Evolutionary conservation across 768 basidiomycete species (phyloP).

Genomic region (Chalciporus sphaerocephalus): DNA sequence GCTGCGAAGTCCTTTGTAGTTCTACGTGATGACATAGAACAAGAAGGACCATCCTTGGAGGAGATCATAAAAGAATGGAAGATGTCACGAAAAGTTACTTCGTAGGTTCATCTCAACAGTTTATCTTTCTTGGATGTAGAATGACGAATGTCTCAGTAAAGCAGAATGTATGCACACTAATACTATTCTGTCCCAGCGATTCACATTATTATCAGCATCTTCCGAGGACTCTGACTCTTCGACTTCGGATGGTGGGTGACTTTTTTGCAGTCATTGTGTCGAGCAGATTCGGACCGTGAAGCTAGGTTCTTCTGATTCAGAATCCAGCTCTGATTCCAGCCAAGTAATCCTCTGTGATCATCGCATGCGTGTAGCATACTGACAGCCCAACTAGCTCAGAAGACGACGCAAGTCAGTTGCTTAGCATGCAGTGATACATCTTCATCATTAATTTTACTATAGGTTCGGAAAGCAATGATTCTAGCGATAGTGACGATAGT

Average conservation of each 20-base stretch:
- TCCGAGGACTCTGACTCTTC: conserved; percentile 27
- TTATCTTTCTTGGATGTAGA: not conserved
- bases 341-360: conserved; percentile 8
- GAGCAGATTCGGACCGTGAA: not conserved
- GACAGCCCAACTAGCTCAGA: conserved; percentile 15
- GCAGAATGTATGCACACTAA: conserved; percentile 23
- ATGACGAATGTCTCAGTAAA: conserved; percentile 12
- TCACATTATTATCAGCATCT: conserved; percentile 15
- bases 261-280: not conserved
- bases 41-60: conserved; percentile 54
- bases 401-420: conserved; percentile 14
- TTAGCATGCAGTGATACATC: conserved; percentile 7
- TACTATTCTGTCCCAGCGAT: not conserved
- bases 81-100: conserved; percentile 25
- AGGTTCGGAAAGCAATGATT: conserved; percentile 18
- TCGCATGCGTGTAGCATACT: conserved; percentile 3
- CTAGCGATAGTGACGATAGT: conserved; percentile 12
- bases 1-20: conserved; percentile 61
- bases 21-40: conserved; percentile 49
- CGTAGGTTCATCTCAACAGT: conserved; percentile 22
- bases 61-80: conserved; percentile 68
- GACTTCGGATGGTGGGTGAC: conserved; percentile 25
- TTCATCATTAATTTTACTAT: not conserved
- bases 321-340: conserved; percentile 28
- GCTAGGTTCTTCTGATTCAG: conserved; percentile 21